Conservation (phyloP, 257 asterid species). For the Solanum boliviense region DNA sequence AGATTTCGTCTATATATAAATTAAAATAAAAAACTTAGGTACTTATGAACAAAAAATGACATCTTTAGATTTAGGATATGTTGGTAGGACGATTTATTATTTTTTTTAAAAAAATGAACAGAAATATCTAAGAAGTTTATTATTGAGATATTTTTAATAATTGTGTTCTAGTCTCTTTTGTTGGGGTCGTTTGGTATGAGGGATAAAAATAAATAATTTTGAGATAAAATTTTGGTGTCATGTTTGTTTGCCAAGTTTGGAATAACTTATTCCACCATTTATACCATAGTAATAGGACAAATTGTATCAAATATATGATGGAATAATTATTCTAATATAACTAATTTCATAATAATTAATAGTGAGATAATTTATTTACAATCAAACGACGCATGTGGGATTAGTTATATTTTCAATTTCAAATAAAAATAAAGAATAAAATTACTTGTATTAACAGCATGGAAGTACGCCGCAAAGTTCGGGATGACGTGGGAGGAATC, state of each 20-base stretch:
- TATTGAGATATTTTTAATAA: not conserved
- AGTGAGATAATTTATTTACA: too few species aligned
- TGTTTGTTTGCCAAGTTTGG: fast-evolving
- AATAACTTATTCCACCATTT: too few species aligned
- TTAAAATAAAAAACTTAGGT: not conserved
- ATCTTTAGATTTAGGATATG: not conserved
- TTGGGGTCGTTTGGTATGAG: fast-evolving
- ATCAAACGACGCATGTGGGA: not conserved
- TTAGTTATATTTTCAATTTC: not conserved
- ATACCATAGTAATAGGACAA: fast-evolving
- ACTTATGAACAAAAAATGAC: not conserved
- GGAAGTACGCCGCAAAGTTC: constrained; percentile 9
- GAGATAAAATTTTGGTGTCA: not conserved
- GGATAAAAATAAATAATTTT: too few species aligned
- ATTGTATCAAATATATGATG: too few species aligned
- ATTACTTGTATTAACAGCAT: not conserved
- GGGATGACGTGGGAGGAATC: not conserved
- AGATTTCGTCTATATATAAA: not conserved
- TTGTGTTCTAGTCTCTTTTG: too few species aligned
- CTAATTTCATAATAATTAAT: too few species aligned
- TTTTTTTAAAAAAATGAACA: not conserved
- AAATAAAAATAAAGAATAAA: not conserved
- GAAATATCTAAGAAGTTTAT: not conserved
- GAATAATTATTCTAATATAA: too few species aligned
- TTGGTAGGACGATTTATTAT: not conserved